Conservation (phyloP, 2,329 filamentous ascomycete genomes). For the Venturia pyrina region DNA sequence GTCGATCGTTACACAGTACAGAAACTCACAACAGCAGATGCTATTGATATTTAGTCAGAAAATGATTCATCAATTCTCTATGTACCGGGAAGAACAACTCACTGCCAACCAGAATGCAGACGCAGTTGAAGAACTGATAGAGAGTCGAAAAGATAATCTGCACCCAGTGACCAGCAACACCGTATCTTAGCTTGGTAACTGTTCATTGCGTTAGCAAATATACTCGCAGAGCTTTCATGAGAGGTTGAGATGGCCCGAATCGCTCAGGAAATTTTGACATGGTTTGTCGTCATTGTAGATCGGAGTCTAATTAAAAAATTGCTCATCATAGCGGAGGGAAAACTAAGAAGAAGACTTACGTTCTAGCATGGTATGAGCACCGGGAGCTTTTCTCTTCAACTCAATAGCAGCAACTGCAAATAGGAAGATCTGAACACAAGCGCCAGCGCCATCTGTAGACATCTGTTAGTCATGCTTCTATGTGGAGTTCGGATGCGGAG, state of each 20-base stretch:
- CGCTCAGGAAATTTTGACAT: slow-evolving; percentile 2
- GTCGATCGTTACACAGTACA: not conserved
- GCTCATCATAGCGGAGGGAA: not conserved
- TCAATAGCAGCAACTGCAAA: slow-evolving; percentile 34
- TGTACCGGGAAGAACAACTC: not conserved
- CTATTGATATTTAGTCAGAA: not conserved
- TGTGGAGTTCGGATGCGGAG: too few relatives aligned
- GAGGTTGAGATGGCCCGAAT: not conserved
- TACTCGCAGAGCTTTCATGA: not conserved
- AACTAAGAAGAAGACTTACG: not conserved
- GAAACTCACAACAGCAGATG: not conserved
- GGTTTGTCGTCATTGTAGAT: slow-evolving; percentile 1
- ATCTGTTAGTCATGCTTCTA: not conserved
- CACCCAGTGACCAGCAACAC: slow-evolving; percentile 6
- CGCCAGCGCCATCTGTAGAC: not conserved
- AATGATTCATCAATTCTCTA: not conserved
- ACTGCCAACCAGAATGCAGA: slow-evolving; percentile 29
- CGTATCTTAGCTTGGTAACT: slow-evolving; percentile 9
- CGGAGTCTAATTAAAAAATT: slow-evolving; percentile 6
- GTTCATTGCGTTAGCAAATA: not conserved
- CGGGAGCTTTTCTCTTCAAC: slow-evolving; percentile 31
- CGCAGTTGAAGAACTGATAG: slow-evolving; percentile 9
- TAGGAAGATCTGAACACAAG: slow-evolving; percentile 28
- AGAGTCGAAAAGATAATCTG: slow-evolving; percentile 10
- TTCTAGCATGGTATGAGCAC: slow-evolving; percentile 34